Evolutionary conservation across 2,329 filamentous ascomycete species (phyloP).

Genomic region (Hymenotorrendiella dingleyae): DNA sequence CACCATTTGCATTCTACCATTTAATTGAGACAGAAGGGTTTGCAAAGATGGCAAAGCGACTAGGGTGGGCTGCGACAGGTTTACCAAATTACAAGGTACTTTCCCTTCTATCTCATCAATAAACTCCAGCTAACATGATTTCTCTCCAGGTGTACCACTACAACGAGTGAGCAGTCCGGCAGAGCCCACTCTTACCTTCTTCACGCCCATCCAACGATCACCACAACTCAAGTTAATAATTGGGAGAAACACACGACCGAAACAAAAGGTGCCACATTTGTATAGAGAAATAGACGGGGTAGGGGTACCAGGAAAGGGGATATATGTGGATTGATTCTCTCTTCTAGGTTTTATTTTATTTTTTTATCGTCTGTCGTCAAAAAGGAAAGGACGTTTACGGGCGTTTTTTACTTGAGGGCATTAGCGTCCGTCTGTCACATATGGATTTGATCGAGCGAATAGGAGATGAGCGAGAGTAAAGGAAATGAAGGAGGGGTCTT

Average conservation of each 20-base stretch:
- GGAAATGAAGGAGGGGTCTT: constrained; percentile 8
- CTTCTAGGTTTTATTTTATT: constrained; percentile 1
- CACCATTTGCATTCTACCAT: constrained; percentile 91
- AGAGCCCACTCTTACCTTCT: constrained; percentile 22
- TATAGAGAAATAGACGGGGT: constrained; percentile 1
- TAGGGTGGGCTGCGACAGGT: constrained; percentile 83
- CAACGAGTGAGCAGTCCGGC: constrained; percentile 24
- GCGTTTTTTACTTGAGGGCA: background rate
- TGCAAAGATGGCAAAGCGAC: constrained; percentile 86
- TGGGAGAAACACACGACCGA: background rate
- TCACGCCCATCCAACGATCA: constrained; percentile 8
- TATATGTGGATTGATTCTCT: background rate
- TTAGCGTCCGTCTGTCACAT: too few species aligned
- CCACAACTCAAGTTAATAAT: constrained; percentile 7
- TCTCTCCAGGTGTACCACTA: constrained; percentile 25
- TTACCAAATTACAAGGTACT: constrained; percentile 91
- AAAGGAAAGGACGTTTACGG: too few species aligned
- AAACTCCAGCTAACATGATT: background rate
- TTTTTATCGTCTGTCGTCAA: constrained; percentile 3
- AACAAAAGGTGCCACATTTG: constrained; percentile 9
- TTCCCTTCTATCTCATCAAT: background rate
- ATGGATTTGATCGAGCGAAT: background rate
- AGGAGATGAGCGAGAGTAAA: constrained; percentile 22
- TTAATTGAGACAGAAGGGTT: constrained; percentile 98
- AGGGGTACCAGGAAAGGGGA: background rate